Conservation (phyloP, 2,329 filamentous ascomycete genomes). For the Xylaria hypoxylon region DNA sequence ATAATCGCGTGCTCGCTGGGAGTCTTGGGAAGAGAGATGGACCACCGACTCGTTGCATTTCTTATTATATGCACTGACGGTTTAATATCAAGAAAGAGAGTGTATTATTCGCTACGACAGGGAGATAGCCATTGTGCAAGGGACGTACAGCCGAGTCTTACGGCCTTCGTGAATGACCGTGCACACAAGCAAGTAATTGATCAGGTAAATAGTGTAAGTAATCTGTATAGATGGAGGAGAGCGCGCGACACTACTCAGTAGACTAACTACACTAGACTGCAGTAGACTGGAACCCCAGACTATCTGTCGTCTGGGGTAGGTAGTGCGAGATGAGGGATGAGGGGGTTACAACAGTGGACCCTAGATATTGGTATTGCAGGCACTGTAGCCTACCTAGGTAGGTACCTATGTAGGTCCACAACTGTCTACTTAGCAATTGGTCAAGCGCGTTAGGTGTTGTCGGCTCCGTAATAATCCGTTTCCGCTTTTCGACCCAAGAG, state of each 20-base stretch:
- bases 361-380: no score
- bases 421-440: no score
- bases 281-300: slow-evolving; percentile 26
- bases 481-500: no score
- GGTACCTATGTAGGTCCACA: no score
- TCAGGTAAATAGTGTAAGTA: not conserved
- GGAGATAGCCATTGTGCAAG: slow-evolving; percentile 9
- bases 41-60: slow-evolving; percentile 44
- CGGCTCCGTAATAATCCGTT: no score
- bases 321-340: not conserved
- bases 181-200: not conserved
- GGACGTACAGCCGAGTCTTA: not conserved
- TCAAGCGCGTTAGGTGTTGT: no score
- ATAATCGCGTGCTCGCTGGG: slow-evolving; percentile 25
- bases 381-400: no score
- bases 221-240: slow-evolving; percentile 1
- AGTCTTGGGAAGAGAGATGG: slow-evolving; percentile 32
- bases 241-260: slow-evolving; percentile 13
- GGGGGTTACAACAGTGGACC: slow-evolving; percentile 1
- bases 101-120: not conserved
- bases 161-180: not conserved
- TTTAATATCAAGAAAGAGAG: not conserved
- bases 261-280: no score
- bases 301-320: slow-evolving; percentile 33
- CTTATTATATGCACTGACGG: slow-evolving; percentile 10